Percentiles rank a stretch among this genome's conserved stretches.
Evolutionary conservation across 495 filamentous ascomycete genomes (phyloP).

Genomic region (Lophiotrema nucula): DNA sequence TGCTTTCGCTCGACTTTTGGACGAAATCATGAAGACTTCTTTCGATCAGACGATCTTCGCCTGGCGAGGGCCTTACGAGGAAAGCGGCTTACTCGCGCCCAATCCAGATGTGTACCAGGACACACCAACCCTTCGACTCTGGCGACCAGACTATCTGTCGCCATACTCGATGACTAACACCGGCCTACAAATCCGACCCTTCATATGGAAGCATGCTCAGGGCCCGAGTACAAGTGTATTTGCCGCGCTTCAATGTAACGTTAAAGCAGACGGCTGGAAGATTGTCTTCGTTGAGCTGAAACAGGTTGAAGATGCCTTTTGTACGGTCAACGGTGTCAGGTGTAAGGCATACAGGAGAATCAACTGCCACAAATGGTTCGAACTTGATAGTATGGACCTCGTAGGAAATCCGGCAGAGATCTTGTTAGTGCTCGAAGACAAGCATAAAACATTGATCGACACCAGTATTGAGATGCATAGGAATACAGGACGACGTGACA

Average conservation of each 20-base stretch:
- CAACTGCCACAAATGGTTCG: not conserved
- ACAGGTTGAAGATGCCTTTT: not conserved
- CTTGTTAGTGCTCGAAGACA: not conserved
- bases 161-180: slow-evolving; percentile 5
- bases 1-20: not conserved
- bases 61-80: not conserved
- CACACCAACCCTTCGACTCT: not conserved
- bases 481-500: too few relatives aligned
- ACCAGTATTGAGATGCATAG: too few relatives aligned
- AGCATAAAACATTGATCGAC: not conserved
- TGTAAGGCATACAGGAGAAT: not conserved
- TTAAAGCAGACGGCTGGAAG: not conserved
- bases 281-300: not conserved
- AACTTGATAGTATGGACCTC: not conserved
- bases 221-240: not conserved
- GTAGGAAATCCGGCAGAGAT: not conserved
- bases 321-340: not conserved
- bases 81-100: not conserved
- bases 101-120: not conserved
- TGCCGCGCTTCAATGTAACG: not conserved
- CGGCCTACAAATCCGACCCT: not conserved
- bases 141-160: not conserved
- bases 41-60: slow-evolving; percentile 12
- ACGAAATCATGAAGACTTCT: slow-evolving; percentile 3
- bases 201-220: not conserved